phyloP scores from a whole-genome alignment of 805 yeast genomes.

The Jamesozyma rosinii region DNA sequence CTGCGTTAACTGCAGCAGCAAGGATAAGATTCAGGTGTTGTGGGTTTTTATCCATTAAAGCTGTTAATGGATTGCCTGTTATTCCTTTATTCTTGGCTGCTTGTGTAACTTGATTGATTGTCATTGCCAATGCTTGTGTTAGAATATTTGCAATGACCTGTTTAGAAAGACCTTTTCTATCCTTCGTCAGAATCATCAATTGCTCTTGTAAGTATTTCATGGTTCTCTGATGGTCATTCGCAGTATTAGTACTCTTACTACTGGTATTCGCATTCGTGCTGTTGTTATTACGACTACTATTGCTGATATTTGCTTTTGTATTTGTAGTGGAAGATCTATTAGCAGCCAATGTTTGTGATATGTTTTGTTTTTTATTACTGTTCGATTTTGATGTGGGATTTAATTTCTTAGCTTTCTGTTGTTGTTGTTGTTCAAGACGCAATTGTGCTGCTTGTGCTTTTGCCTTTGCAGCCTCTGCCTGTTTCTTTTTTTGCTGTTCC shows the following conservation, averaged over 20 bases:
- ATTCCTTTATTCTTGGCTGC: constrained; percentile 82
- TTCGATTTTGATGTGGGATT: constrained; percentile 8
- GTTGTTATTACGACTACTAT: not conserved
- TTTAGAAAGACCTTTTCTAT: constrained; percentile 64
- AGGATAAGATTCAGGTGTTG: constrained; percentile 69
- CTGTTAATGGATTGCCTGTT: constrained; percentile 66
- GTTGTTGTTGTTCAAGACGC: constrained; percentile 45
- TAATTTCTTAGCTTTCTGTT: constrained; percentile 20
- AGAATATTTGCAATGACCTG: constrained; percentile 75
- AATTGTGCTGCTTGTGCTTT: constrained; percentile 48
- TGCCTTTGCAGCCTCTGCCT: constrained; percentile 55
- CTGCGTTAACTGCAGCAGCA: constrained; percentile 73
- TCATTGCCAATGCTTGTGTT: constrained; percentile 87
- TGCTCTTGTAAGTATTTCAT: constrained; percentile 80
- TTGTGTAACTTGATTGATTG: constrained; percentile 80
- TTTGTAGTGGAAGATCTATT: constrained; percentile 16
- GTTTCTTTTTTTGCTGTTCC: constrained; percentile 62
- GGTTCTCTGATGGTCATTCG: constrained; percentile 42
- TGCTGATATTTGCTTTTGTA: not conserved
- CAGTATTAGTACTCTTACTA: constrained; percentile 15
- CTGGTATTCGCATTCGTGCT: constrained; percentile 2
- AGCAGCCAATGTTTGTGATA: constrained; percentile 28
- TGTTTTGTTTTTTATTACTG: constrained; percentile 29
- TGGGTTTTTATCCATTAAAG: constrained; percentile 72
- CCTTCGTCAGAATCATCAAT: constrained; percentile 68